Percentiles rank a stretch among this genome's conserved stretches.
Conservation (phyloP, 2,329 filamentous ascomycete species). For the Tolypocladium amazonense region DNA sequence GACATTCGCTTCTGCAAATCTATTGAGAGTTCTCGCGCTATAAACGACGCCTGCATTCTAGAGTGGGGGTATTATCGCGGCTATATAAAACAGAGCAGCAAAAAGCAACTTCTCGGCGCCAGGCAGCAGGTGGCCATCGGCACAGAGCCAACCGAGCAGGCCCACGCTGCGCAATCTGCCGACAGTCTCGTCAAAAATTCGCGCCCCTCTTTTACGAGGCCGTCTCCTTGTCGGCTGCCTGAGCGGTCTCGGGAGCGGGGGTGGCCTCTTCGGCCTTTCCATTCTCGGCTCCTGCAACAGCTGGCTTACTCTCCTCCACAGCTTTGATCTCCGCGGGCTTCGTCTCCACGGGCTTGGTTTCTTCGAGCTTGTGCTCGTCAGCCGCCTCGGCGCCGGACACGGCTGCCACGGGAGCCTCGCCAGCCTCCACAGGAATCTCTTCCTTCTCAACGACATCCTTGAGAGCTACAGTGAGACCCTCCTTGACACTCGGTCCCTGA, state of each 20-base stretch:
- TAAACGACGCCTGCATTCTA: background rate
- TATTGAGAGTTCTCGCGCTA: background rate
- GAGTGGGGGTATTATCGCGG: background rate
- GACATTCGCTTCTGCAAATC: background rate
- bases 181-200: background rate
- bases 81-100: background rate
- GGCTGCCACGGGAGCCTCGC: conserved; percentile 7
- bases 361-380: conserved; percentile 3
- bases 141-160: background rate
- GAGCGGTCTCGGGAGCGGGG: background rate
- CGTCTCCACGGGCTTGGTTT: background rate
- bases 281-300: background rate
- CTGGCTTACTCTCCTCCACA: background rate
- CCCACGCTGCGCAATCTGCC: background rate
- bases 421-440: background rate
- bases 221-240: conserved; percentile 3
- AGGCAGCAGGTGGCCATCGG: background rate
- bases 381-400: conserved; percentile 7
- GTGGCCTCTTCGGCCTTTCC: background rate
- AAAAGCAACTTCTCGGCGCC: background rate
- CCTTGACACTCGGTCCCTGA: conserved; percentile 38
- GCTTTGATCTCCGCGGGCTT: background rate
- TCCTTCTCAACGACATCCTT: conserved; percentile 4
- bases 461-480: conserved; percentile 21
- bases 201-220: background rate